Base-by-base conservation (phyloP, 768 basidiomycete species). In the Kwoniella sp. region DNA sequence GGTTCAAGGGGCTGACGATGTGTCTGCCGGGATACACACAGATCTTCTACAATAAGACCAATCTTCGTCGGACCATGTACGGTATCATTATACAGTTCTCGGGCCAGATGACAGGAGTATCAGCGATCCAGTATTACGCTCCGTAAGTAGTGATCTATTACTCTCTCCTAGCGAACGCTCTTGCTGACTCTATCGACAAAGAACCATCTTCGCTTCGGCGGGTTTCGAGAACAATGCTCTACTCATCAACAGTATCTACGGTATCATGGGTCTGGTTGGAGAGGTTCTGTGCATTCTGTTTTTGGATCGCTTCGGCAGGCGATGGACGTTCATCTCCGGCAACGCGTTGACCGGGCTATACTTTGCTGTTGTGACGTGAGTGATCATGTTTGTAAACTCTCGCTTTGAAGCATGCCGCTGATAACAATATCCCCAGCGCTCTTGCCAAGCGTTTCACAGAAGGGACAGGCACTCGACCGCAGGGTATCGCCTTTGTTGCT, bases 211-310 rank as follows among this genome's bases (percentile, higher is more conserved):
- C 9, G 25, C 65, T 1, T 65, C 63, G 25, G 68, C 68, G 31
- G 70, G 65, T 4, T 67, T 64, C 66, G 69, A 63, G 37, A 56
- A 67, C 59, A 57, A 67, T 34, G 58, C 68, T 48, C 63, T 70
- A 31, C 86, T 68, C 30, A 90, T 92, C 83, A 91, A 91, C 78
- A 90, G 88, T 81, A 88, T 91, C 76, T 85, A 92, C 45, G 89
- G 77, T 41, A 66, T 79, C 54, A 89, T 87, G 82, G 91, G 90
- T 77, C 83, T 89, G 41, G 70, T 83, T 28, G 82, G 86, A 37
- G 88, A 76, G 23, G 79, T 87, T 26, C 78, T 81, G 11, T 88
- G 87, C 25, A 85, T 89, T n/a, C 82, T 89, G 71, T 81, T 89
- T 17, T 84, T 90, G 31, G 89, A 91, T 73, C 83, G 83, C 71